A percentile compares a stretch with the other conserved stretches of the same genome.
Conservation (phyloP, 139 green algal species). For the Micractinium sp. region DNA sequence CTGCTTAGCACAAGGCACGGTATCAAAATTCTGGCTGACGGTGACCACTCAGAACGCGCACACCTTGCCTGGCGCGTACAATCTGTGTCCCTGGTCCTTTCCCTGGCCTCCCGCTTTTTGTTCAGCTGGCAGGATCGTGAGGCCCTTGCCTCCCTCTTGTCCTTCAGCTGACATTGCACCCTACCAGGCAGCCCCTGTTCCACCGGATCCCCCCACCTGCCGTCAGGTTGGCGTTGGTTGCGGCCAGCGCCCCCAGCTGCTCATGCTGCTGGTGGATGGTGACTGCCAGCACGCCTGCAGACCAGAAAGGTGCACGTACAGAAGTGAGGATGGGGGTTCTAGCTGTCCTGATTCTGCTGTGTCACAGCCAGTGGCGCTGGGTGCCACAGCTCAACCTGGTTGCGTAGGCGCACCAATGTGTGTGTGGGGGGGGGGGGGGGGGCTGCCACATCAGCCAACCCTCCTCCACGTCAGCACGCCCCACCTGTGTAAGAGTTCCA, state of each 20-base stretch:
- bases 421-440: no score
- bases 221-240: conserved; percentile 4
- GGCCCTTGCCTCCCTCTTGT: no score
- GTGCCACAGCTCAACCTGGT: neutral
- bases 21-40: neutral
- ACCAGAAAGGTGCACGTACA: neutral
- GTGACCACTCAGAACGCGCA: no score
- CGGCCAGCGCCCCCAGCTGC: neutral
- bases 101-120: no score
- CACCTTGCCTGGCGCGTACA: neutral
- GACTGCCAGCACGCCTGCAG: neutral
- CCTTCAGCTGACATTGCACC: no score
- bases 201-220: neutral
- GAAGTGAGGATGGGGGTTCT: neutral
- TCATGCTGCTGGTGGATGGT: conserved; percentile 20
- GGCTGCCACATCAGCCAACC: neutral
- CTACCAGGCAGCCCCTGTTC: no score
- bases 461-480: no score
- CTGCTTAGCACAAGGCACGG: neutral
- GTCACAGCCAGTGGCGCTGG: neutral
- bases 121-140: no score
- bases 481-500: conserved; percentile 66
- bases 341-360: neutral
- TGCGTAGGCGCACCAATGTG: no score
- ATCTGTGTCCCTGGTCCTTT: no score